These are phyloP conservation scores for Diaporthe amygdali DNA, from an alignment of 2,329 filamentous ascomycete species.

Conservation along the genomic window DNA sequence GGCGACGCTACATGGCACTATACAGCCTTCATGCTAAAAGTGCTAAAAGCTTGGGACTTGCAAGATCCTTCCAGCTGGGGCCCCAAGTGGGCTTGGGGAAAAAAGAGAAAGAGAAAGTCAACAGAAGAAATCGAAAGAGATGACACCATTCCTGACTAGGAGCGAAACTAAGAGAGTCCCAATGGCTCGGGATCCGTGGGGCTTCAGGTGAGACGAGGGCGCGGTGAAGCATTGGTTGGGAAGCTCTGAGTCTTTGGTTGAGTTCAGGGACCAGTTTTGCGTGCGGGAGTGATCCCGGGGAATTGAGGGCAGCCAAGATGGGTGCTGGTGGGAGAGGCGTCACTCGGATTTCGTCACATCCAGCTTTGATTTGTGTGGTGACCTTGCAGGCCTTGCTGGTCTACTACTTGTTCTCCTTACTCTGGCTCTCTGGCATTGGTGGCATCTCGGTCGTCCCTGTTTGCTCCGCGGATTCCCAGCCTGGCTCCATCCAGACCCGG, in stretches of 20 bases:
- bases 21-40: neutral
- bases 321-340: neutral
- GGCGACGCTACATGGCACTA: slow-evolving; percentile 6
- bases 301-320: neutral
- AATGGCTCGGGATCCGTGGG: slow-evolving; percentile 6
- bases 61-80: neutral
- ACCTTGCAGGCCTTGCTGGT: no score
- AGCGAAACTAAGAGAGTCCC: slow-evolving; percentile 2
- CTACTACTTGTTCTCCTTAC: no score
- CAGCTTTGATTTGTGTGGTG: neutral
- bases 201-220: slow-evolving; percentile 10
- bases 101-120: neutral
- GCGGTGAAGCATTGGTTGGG: slow-evolving; percentile 10
- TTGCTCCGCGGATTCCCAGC: slow-evolving; percentile 1
- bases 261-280: neutral
- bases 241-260: neutral
- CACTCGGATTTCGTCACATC: slow-evolving; percentile 3
- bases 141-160: slow-evolving; percentile 10
- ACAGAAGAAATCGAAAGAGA: neutral
- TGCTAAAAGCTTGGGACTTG: neutral
- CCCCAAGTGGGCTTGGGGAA: neutral
- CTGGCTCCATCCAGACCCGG: neutral
- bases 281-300: neutral
- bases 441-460: neutral
- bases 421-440: no score